Evolutionary conservation across 1,139 yeast species (phyloP).

Genomic region (Yamadazyma trypodendri): DNA sequence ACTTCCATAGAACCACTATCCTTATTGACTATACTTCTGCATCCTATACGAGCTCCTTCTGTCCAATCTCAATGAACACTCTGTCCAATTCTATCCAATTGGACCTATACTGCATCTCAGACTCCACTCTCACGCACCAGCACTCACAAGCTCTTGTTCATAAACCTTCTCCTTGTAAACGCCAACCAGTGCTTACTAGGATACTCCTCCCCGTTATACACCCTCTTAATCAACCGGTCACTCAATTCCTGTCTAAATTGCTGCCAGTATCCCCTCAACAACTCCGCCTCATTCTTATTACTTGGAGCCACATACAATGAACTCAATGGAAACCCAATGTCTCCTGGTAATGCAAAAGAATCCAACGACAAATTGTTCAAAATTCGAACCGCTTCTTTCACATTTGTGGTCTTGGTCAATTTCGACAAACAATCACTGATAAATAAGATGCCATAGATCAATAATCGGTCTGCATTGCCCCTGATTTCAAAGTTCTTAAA

Average conservation of each 20-base stretch:
- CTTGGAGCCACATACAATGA: constrained; percentile 76
- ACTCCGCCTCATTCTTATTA: constrained; percentile 72
- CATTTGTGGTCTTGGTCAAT: constrained; percentile 44
- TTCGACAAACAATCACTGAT: constrained; percentile 80
- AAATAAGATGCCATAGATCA: constrained; percentile 92
- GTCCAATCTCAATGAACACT: too few species aligned
- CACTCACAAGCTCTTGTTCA: constrained; percentile 69
- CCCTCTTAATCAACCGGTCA: constrained; percentile 68
- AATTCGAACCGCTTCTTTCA: constrained; percentile 67
- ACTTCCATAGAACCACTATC: too few species aligned
- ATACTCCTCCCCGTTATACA: constrained; percentile 51
- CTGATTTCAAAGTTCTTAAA: constrained; percentile 96
- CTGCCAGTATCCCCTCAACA: constrained; percentile 74
- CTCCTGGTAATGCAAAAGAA: constrained; percentile 91
- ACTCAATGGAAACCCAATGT: constrained; percentile 89
- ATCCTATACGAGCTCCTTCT: too few species aligned
- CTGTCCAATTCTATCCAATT: too few species aligned
- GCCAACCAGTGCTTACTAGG: constrained; percentile 94
- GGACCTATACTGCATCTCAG: too few species aligned
- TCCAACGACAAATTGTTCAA: constrained; percentile 86
- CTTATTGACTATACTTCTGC: too few species aligned
- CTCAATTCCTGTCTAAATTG: constrained; percentile 97
- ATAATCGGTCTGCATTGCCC: constrained; percentile 91
- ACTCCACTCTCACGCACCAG: too few species aligned
- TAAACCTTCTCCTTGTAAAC: constrained; percentile 88